Conservation (phyloP, 768 basidiomycete genomes). For the Pleurotus salmoneostramineus region DNA sequence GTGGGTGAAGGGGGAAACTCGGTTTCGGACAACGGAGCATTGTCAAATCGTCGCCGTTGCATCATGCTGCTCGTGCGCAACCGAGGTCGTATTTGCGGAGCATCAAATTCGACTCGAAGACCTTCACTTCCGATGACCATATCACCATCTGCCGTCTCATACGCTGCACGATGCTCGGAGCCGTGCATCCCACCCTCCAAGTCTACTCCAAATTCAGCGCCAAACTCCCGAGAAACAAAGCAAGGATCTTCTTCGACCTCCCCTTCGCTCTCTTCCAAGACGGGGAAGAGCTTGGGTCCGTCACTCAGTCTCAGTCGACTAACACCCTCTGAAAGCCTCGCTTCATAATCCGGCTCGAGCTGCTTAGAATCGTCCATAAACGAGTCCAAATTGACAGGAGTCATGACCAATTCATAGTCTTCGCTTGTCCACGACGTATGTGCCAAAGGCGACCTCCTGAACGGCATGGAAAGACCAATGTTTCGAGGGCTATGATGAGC, state of each 20-base stretch:
- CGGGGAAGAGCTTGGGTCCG: constrained; percentile 30
- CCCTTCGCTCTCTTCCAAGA: constrained; percentile 33
- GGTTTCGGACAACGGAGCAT: neutral
- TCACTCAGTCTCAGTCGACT: constrained; percentile 13
- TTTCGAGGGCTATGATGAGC: constrained; percentile 17
- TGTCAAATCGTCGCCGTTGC: constrained; percentile 17
- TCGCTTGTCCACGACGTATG: constrained; percentile 31
- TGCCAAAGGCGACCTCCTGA: constrained; percentile 48
- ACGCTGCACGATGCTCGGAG: constrained; percentile 12
- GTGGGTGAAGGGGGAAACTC: constrained; percentile 2
- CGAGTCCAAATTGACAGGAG: constrained; percentile 5
- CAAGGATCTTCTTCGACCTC: constrained; percentile 20
- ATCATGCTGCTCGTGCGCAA: constrained; percentile 32
- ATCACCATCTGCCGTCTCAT: constrained; percentile 1
- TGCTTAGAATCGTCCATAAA: constrained; percentile 3
- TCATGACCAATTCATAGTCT: constrained; percentile 24
- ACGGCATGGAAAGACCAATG: constrained; percentile 46
- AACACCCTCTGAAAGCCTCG: constrained; percentile 8
- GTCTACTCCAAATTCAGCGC: constrained; percentile 27
- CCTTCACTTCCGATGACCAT: constrained; percentile 2
- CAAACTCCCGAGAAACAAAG: constrained; percentile 22
- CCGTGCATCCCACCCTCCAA: constrained; percentile 21
- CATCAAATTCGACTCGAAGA: constrained; percentile 19
- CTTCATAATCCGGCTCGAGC: constrained; percentile 10
- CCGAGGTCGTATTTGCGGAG: constrained; percentile 23